These are phyloP conservation scores for Scenedesmus sp. DNA, from an alignment of 163 green algal genomes.

Conservation along the genomic window DNA sequence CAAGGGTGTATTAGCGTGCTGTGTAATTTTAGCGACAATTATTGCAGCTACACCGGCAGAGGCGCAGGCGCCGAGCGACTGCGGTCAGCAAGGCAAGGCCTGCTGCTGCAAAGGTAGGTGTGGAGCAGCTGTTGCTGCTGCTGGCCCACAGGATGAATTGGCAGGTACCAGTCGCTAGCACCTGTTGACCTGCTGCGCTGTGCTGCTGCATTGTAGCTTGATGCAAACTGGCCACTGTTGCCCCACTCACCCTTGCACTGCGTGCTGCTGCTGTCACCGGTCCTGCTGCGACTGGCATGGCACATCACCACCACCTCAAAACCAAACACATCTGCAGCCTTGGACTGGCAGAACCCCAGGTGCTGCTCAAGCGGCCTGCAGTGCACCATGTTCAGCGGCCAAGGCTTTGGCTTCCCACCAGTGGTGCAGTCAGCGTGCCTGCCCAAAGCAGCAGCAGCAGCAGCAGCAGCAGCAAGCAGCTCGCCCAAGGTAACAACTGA, in stretches of 20 bases:
- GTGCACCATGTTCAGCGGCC: slow-evolving; percentile 32
- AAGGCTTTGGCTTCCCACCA: slow-evolving; percentile 33
- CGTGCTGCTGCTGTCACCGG: not conserved
- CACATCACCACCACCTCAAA: not conserved
- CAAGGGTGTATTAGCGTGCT: not conserved
- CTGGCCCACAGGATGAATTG: no score
- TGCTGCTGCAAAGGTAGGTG: slow-evolving; percentile 40
- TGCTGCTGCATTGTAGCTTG: no score
- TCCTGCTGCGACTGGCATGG: not conserved
- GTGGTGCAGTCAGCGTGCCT: not conserved
- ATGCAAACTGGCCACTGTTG: no score
- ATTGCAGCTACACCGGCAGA: no score
- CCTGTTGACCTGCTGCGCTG: no score
- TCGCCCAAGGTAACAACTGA: not conserved
- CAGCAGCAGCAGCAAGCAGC: not conserved
- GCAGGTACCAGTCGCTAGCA: no score
- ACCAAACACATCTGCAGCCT: not conserved
- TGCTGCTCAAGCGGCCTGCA: slow-evolving; percentile 22
- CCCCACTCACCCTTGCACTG: not conserved
- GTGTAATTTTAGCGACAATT: not conserved
- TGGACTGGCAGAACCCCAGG: slow-evolving; percentile 28
- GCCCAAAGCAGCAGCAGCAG: not conserved
- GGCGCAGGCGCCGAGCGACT: not conserved
- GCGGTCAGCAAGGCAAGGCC: slow-evolving; percentile 14
- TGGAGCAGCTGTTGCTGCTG: not conserved